Evolutionary conservation across 2,329 filamentous ascomycete species (phyloP).

Genomic region (Cyphellophora attinorum): DNA sequence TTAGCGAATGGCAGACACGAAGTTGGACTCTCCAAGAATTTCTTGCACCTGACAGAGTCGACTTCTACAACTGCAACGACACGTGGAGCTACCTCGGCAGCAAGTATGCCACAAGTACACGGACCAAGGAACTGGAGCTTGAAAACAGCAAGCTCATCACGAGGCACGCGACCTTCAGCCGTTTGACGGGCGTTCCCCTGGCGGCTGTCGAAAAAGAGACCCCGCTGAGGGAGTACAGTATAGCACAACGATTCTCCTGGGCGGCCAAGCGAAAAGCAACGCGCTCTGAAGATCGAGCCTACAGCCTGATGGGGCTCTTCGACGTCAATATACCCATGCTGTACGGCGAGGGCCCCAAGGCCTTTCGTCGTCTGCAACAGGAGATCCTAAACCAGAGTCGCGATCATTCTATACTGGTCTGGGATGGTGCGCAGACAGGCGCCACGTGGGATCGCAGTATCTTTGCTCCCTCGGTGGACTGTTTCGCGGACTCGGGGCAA

Average conservation of each 20-base stretch:
- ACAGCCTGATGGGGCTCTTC: constrained; percentile 14
- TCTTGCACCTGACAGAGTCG: constrained; percentile 11
- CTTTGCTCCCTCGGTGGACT: not conserved
- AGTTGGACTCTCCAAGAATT: constrained; percentile 19
- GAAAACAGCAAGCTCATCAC: not conserved
- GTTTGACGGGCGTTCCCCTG: too few species aligned
- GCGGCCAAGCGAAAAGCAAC: constrained; percentile 8
- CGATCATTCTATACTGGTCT: too few species aligned
- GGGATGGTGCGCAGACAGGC: too few species aligned
- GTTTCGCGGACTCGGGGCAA: too few species aligned
- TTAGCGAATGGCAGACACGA: constrained; percentile 10
- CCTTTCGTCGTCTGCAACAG: constrained; percentile 13
- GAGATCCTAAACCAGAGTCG: constrained; percentile 12
- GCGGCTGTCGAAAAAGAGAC: too few species aligned
- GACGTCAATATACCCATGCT: constrained; percentile 13
- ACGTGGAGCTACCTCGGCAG: constrained; percentile 1
- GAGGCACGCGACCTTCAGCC: too few species aligned
- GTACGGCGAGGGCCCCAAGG: constrained; percentile 14
- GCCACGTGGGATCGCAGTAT: not conserved
- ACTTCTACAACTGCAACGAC: constrained; percentile 11
- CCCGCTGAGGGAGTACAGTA: too few species aligned
- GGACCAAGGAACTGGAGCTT: not conserved
- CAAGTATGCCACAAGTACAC: not conserved
- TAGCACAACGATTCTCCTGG: constrained; percentile 16
- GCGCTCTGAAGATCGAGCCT: constrained; percentile 11